Percentiles rank a stretch among this genome's conserved stretches.
phyloP scores from a whole-genome alignment of 140 eudicot genomes.

The Stevia rebaudiana region DNA sequence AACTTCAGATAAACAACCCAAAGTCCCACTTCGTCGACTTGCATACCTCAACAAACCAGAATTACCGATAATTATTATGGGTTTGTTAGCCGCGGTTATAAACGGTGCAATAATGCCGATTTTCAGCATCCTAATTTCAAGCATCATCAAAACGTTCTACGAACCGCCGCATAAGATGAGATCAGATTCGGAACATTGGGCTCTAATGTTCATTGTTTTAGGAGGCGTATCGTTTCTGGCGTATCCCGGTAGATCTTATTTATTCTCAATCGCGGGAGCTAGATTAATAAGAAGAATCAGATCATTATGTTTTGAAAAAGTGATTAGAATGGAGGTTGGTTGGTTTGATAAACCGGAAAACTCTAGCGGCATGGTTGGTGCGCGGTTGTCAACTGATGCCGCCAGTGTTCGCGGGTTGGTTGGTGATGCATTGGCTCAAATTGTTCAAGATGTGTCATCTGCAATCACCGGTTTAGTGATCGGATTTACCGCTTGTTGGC shows the following conservation, averaged over 20 bases:
- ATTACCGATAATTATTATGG: slow-evolving; percentile 43
- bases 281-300: slow-evolving; percentile 56
- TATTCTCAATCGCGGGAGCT: slow-evolving; percentile 66
- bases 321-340: slow-evolving; percentile 64
- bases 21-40: slow-evolving; percentile 53
- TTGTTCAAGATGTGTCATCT: slow-evolving; percentile 57
- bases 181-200: slow-evolving; percentile 63
- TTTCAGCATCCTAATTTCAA: slow-evolving; percentile 51
- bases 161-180: slow-evolving; percentile 45
- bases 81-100: slow-evolving; percentile 44
- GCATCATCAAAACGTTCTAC: slow-evolving; percentile 50
- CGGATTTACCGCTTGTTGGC: slow-evolving; percentile 76
- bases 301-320: slow-evolving; percentile 63
- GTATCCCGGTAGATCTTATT: slow-evolving; percentile 50
- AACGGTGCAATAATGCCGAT: slow-evolving; percentile 59
- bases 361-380: slow-evolving; percentile 80
- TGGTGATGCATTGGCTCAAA: slow-evolving; percentile 69
- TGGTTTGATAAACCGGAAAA: slow-evolving; percentile 78
- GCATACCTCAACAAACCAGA: slow-evolving; percentile 73
- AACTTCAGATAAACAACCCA: slow-evolving; percentile 33
- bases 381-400: slow-evolving; percentile 76
- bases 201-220: slow-evolving; percentile 53
- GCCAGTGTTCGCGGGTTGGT: slow-evolving; percentile 67
- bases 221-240: slow-evolving; percentile 50
- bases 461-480: slow-evolving; percentile 46